phyloP scores from a whole-genome alignment of 257 asterid genomes.

The Cruciata laevipes region DNA sequence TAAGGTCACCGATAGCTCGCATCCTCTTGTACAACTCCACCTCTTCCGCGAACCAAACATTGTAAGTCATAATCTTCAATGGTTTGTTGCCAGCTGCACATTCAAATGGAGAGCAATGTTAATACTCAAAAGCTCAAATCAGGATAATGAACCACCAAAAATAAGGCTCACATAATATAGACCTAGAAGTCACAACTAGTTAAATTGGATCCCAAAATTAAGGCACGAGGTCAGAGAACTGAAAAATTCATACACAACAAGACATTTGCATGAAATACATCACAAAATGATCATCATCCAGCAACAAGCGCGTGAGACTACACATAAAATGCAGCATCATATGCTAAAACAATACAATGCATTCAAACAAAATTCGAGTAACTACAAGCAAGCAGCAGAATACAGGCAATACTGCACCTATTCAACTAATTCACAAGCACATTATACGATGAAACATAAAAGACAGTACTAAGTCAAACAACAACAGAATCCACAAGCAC shows the following conservation, averaged over 20 bases:
- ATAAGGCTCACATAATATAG: slow-evolving; percentile 1
- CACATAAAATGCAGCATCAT: background rate
- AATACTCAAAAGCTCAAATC: slow-evolving; percentile 11
- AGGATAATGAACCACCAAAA: slow-evolving; percentile 4
- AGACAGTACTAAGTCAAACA: too few relatives aligned
- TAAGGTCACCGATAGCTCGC: slow-evolving; percentile 70
- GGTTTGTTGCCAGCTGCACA: slow-evolving; percentile 29
- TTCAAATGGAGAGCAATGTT: slow-evolving; percentile 12
- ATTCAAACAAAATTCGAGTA: background rate
- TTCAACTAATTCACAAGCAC: too few relatives aligned
- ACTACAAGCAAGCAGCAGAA: background rate
- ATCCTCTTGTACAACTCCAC: slow-evolving; percentile 68
- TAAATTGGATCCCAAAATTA: background rate
- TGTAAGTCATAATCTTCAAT: slow-evolving; percentile 78
- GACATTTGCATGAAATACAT: background rate
- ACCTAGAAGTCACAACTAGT: background rate
- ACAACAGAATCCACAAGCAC: background rate
- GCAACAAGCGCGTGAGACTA: background rate
- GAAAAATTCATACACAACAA: background rate
- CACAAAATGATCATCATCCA: background rate
- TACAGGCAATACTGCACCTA: background rate
- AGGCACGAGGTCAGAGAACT: background rate
- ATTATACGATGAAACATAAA: background rate
- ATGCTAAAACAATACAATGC: background rate
- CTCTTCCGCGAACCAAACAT: slow-evolving; percentile 87